These are phyloP conservation scores for Urochloa ruziziensis DNA, from an alignment of 176 grass and related monocot species.

Conservation along the genomic window DNA sequence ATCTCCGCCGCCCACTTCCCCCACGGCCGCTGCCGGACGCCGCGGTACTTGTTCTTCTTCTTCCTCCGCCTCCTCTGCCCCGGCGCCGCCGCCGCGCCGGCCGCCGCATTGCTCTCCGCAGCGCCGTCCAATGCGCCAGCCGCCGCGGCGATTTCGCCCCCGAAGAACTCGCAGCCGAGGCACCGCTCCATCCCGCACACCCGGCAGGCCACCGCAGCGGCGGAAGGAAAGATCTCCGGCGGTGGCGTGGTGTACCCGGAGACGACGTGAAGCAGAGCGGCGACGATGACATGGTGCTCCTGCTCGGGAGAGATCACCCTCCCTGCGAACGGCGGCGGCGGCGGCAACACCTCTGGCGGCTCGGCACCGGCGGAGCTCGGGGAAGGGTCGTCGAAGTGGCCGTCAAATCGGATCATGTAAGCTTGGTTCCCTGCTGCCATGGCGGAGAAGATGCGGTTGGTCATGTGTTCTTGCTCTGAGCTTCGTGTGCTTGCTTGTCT, in stretches of 20 bases:
- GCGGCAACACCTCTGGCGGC: neutral
- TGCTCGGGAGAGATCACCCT: conserved; percentile 23
- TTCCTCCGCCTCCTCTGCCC: conserved; percentile 36
- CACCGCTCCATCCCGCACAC: conserved; percentile 60
- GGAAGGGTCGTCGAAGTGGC: neutral
- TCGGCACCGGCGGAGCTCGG: conserved; percentile 17
- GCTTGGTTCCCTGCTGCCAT: conserved; percentile 33
- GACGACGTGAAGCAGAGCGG: conserved; percentile 62
- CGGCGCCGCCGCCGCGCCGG: neutral
- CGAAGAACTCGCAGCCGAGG: conserved; percentile 74
- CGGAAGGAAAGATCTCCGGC: conserved; percentile 21
- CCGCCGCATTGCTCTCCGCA: neutral
- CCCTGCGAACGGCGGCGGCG: neutral
- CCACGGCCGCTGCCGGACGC: conserved; percentile 89
- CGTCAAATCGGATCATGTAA: conserved; percentile 46
- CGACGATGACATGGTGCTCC: conserved; percentile 67
- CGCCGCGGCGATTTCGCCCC: no score
- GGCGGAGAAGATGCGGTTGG: conserved; percentile 11
- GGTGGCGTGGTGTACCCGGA: conserved; percentile 56
- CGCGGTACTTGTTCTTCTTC: conserved; percentile 86
- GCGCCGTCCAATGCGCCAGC: neutral
- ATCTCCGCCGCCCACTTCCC: conserved; percentile 99
- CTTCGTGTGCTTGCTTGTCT: neutral
- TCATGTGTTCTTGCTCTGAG: neutral
- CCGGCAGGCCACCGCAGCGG: neutral